Conservation (phyloP, 2,329 filamentous ascomycete species). For the Verticillium alfalfae region DNA sequence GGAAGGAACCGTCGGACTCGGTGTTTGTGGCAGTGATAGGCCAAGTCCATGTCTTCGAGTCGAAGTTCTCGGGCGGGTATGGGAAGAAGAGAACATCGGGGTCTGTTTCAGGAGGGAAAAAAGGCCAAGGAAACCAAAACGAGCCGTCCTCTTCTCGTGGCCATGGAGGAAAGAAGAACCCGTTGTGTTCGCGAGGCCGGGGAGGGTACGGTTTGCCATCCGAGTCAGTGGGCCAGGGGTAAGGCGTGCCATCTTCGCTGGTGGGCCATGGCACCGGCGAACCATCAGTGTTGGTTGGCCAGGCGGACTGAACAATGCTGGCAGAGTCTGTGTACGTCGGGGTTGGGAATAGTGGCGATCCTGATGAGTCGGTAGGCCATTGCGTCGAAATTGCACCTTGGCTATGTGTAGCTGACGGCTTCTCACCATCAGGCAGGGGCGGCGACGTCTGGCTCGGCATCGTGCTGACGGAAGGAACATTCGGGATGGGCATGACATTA, state of each 20-base stretch:
- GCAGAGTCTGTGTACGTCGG: background rate
- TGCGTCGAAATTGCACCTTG: background rate
- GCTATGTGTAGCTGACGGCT: background rate
- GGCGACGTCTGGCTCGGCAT: background rate
- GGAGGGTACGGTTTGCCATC: background rate
- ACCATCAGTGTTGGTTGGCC: background rate
- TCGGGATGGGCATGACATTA: background rate
- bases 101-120: background rate
- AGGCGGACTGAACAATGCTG: background rate
- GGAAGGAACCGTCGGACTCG: slow-evolving; percentile 2
- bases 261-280: background rate
- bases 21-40: slow-evolving; percentile 2
- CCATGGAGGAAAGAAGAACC: background rate
- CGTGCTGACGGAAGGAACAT: background rate
- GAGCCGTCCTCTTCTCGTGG: background rate
- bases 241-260: background rate
- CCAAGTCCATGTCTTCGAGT: background rate
- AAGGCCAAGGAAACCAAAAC: background rate
- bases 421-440: background rate
- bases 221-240: background rate
- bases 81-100: background rate
- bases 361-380: background rate
- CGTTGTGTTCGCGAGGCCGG: background rate
- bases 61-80: background rate
- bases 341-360: background rate